phyloP scores from a whole-genome alignment of 768 basidiomycete genomes.

The Mycena chlorophos region DNA sequence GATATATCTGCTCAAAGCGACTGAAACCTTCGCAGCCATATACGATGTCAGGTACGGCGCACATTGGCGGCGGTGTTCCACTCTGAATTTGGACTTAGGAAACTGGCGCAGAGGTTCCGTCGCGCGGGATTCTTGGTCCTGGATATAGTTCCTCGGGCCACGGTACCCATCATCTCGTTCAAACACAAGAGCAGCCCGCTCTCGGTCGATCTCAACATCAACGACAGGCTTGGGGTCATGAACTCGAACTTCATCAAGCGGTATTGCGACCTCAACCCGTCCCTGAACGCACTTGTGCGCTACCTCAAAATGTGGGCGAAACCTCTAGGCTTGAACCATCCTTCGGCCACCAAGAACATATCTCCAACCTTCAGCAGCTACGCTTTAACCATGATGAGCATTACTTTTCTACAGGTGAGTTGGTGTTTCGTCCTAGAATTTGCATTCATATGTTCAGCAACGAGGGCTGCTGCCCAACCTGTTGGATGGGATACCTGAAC shows the following conservation, averaged over 20 bases:
- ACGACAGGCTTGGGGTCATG: constrained; percentile 55
- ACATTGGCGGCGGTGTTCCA: background rate
- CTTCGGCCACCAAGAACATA: constrained; percentile 26
- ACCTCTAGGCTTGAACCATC: constrained; percentile 49
- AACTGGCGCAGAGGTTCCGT: constrained; percentile 31
- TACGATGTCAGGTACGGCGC: constrained; percentile 29
- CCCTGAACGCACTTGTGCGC: constrained; percentile 44
- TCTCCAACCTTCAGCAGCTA: constrained; percentile 59
- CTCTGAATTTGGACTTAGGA: constrained; percentile 23
- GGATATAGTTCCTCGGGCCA: constrained; percentile 32
- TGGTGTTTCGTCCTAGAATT: background rate
- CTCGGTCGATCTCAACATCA: constrained; percentile 60
- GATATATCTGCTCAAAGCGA: constrained; percentile 17
- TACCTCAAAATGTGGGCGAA: constrained; percentile 64
- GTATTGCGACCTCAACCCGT: constrained; percentile 50
- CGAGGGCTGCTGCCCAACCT: constrained; percentile 51
- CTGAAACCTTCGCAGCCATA: constrained; percentile 21
- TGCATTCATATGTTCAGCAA: constrained; percentile 31
- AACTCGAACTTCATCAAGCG: constrained; percentile 52
- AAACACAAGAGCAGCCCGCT: constrained; percentile 42
- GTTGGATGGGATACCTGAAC: constrained; percentile 39
- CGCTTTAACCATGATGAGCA: constrained; percentile 58
- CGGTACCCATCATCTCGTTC: constrained; percentile 56
- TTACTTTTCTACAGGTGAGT: constrained; percentile 58
- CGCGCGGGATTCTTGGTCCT: constrained; percentile 36